Conservation (phyloP, 1,284 basidiomycete species). For the Takashimella koratensis region DNA sequence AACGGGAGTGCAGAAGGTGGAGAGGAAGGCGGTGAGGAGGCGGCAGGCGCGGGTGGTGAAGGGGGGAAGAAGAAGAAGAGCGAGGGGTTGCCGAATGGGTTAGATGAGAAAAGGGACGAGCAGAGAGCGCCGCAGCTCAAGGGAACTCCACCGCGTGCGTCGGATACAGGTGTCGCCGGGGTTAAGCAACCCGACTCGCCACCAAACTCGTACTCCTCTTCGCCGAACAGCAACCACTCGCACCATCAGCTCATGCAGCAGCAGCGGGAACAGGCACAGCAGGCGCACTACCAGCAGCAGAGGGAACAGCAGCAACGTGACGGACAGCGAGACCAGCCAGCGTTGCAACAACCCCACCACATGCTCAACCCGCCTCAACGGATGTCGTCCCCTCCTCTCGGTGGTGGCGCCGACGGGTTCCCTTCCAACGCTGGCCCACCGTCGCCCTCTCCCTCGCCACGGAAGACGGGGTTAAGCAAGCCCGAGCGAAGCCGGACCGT, state of each 20-base stretch:
- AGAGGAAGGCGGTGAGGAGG: not conserved
- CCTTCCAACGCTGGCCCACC: not conserved
- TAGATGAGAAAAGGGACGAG: slow-evolving; percentile 40
- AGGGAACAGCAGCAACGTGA: slow-evolving; percentile 51
- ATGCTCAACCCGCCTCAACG: not conserved
- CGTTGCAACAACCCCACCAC: not conserved
- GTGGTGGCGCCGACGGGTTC: not conserved
- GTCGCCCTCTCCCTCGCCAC: slow-evolving; percentile 29
- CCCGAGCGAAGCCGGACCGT: slow-evolving; percentile 48
- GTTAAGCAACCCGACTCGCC: slow-evolving; percentile 49
- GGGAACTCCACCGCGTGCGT: slow-evolving; percentile 40
- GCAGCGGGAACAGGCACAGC: too few species aligned
- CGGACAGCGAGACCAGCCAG: slow-evolving; percentile 44
- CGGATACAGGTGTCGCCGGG: slow-evolving; percentile 36
- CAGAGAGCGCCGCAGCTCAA: slow-evolving; percentile 43
- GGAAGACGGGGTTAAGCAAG: slow-evolving; percentile 40
- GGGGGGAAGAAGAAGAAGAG: slow-evolving; percentile 51
- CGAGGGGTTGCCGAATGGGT: slow-evolving; percentile 47
- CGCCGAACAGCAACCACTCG: not conserved
- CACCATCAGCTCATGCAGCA: too few species aligned
- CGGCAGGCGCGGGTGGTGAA: not conserved
- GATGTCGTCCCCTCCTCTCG: not conserved
- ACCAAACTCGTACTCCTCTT: slow-evolving; percentile 20
- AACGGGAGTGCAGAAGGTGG: slow-evolving; percentile 15
- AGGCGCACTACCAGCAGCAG: too few species aligned